A percentile compares a stretch with the other conserved stretches of the same genome.
phyloP scores from a whole-genome alignment of 2,329 filamentous ascomycete species.

The Parastagonospora avenae region DNA sequence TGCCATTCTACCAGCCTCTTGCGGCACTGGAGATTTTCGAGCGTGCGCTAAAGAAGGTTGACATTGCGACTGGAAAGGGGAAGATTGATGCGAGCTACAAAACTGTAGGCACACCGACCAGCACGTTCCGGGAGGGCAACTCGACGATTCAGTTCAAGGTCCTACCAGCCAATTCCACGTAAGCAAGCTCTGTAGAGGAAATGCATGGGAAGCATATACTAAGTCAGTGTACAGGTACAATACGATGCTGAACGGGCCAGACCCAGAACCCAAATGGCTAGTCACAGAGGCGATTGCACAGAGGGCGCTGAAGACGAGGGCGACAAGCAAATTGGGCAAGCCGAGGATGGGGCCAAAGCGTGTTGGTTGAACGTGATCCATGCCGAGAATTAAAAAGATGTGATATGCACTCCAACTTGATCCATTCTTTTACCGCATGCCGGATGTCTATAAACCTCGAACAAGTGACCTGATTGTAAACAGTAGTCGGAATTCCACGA shows the following conservation, averaged over 20 bases:
- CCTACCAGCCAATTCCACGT: constrained; percentile 49
- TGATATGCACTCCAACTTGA: too few species aligned
- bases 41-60: constrained; percentile 54
- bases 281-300: constrained; percentile 13
- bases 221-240: constrained; percentile 44
- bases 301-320: constrained; percentile 22
- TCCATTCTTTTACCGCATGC: too few species aligned
- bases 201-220: too few species aligned
- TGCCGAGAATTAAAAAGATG: too few species aligned
- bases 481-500: too few species aligned
- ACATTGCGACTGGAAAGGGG: constrained; percentile 56
- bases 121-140: constrained; percentile 52
- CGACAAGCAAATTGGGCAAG: constrained; percentile 18
- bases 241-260: constrained; percentile 50
- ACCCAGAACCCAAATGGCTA: constrained; percentile 41
- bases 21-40: constrained; percentile 57
- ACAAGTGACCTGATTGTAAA: too few species aligned
- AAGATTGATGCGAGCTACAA: constrained; percentile 33
- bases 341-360: constrained; percentile 22
- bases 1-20: constrained; percentile 61
- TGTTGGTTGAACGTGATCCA: not conserved
- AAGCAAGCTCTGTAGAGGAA: too few species aligned
- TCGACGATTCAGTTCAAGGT: constrained; percentile 53
- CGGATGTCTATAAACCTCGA: too few species aligned
- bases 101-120: constrained; percentile 43